Evolutionary conservation across 2,329 filamentous ascomycete species (phyloP).

Genomic region (Huntiella abstrusa): DNA sequence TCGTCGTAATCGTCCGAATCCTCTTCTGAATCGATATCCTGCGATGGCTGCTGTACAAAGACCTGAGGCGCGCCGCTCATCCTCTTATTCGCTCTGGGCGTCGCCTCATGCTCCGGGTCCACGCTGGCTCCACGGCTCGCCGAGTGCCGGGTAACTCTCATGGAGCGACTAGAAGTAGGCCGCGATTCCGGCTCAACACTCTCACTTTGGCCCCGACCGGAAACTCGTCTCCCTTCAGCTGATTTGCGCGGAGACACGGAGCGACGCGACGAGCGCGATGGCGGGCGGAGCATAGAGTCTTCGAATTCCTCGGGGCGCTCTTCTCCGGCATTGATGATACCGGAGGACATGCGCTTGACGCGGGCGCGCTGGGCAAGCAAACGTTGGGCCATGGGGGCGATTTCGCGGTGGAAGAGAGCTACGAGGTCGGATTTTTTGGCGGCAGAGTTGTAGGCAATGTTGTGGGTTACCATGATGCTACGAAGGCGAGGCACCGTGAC

Average conservation of each 20-base stretch:
- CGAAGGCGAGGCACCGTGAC: constrained; percentile 79
- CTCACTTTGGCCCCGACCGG: constrained; percentile 31
- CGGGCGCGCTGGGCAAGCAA: constrained; percentile 56
- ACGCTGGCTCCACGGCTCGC: constrained; percentile 20
- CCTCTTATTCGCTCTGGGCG: constrained; percentile 6
- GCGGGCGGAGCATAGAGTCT: constrained; percentile 30
- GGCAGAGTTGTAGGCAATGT: constrained; percentile 65
- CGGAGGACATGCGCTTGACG: constrained; percentile 70
- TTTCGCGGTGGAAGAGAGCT: constrained; percentile 60
- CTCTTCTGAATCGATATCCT: not conserved
- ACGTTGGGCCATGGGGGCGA: constrained; percentile 60
- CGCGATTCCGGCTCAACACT: constrained; percentile 6
- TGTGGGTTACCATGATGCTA: constrained; percentile 78
- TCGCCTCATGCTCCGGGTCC: constrained; percentile 26
- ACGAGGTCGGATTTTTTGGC: constrained; percentile 86
- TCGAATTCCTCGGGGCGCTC: constrained; percentile 44
- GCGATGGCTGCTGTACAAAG: constrained; percentile 7
- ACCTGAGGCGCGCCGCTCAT: constrained; percentile 9
- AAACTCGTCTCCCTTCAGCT: constrained; percentile 10
- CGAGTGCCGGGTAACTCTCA: constrained; percentile 5
- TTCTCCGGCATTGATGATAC: constrained; percentile 47
- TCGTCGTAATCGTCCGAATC: not conserved
- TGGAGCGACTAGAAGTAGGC: constrained; percentile 3
- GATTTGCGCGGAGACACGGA: constrained; percentile 37
- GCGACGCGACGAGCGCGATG: constrained; percentile 25